Conservation (phyloP, 257 asterid genomes). For the Solanum ossicruentum region DNA sequence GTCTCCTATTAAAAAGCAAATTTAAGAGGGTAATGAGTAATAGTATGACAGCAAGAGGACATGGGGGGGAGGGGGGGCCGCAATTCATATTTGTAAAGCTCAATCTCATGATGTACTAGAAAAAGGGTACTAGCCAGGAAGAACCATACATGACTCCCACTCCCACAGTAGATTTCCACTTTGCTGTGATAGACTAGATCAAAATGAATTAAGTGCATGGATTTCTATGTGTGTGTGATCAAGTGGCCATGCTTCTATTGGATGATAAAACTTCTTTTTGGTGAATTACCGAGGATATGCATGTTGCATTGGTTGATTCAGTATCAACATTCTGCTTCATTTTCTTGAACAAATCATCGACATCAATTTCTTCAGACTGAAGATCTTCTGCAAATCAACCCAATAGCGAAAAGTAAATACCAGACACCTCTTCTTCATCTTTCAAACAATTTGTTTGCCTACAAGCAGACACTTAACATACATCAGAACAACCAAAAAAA, state of each 20-base stretch:
- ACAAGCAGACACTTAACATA: background rate
- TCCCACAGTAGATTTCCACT: background rate
- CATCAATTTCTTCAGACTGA: slow-evolving; percentile 52
- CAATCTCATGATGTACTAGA: background rate
- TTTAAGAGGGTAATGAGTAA: background rate
- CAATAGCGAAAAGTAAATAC: background rate
- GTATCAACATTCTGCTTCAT: slow-evolving; percentile 49
- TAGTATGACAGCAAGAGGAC: background rate
- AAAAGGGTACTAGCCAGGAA: background rate
- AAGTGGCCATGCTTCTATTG: background rate
- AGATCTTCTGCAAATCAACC: slow-evolving; percentile 29
- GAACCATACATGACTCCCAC: background rate
- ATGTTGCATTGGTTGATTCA: slow-evolving; percentile 31
- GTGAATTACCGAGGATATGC: slow-evolving; percentile 57
- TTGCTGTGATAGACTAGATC: background rate
- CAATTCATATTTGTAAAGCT: background rate
- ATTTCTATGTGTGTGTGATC: background rate
- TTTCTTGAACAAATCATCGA: slow-evolving; percentile 38
- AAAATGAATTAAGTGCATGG: background rate
- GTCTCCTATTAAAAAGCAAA: background rate
- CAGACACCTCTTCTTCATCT: background rate
- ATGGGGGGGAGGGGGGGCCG: background rate
- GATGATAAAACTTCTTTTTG: background rate
- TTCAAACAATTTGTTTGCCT: background rate
- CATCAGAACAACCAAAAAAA: background rate